These are phyloP conservation scores for Aspergillus nomiae DNA, from an alignment of 2,329 filamentous ascomycete species.

Conservation along the genomic window DNA sequence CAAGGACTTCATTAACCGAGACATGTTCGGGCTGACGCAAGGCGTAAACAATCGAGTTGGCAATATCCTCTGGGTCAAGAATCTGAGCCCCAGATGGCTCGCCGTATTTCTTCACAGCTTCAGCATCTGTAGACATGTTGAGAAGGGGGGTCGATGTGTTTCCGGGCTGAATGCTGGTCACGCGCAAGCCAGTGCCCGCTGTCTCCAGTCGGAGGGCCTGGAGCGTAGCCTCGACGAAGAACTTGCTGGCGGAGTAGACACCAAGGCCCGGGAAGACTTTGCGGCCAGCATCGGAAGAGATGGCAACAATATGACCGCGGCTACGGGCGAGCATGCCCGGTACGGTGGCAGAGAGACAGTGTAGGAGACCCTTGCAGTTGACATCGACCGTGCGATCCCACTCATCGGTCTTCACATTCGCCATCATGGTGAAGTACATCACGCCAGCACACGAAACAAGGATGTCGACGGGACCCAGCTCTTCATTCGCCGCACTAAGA, in stretches of 20 bases:
- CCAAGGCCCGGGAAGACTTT: conserved; percentile 81
- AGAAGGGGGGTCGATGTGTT: conserved; percentile 75
- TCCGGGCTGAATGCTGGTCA: conserved; percentile 75
- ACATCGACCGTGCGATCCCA: conserved; percentile 84
- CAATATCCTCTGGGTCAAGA: conserved; percentile 72
- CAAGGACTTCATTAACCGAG: conserved; percentile 76
- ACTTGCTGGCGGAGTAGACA: conserved; percentile 81
- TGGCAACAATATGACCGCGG: conserved; percentile 73
- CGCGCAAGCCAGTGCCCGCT: conserved; percentile 69
- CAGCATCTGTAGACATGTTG: conserved; percentile 72
- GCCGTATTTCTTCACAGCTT: conserved; percentile 77
- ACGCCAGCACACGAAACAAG: conserved; percentile 80
- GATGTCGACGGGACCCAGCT: conserved; percentile 74
- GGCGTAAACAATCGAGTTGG: conserved; percentile 72
- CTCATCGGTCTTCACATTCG: conserved; percentile 70
- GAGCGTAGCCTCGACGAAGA: conserved; percentile 82
- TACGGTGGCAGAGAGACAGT: conserved; percentile 70
- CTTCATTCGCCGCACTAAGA: conserved; percentile 58
- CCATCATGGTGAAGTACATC: conserved; percentile 91
- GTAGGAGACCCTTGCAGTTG: conserved; percentile 80
- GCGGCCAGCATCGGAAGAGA: conserved; percentile 78
- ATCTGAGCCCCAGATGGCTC: conserved; percentile 75
- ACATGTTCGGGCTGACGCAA: conserved; percentile 74
- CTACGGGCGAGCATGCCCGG: conserved; percentile 72
- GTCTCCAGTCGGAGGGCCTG: conserved; percentile 75